Conservation (phyloP, 2,329 filamentous ascomycete genomes). For the Verticillium nonalfalfae region DNA sequence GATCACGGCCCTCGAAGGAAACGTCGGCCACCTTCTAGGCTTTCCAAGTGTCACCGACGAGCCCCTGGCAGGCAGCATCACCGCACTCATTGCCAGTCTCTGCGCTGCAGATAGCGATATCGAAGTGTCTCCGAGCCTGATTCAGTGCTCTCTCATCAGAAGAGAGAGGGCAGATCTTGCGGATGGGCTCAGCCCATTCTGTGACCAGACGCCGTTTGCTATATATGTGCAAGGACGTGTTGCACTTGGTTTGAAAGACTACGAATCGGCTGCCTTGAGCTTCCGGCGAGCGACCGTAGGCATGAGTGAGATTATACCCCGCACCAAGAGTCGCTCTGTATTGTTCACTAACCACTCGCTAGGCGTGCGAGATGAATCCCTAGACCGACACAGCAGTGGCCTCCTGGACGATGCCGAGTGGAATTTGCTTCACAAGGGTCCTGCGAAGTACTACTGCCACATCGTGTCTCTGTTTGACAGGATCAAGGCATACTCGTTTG, state of each 20-base stretch:
- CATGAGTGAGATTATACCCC: conserved; percentile 57
- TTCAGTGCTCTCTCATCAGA: conserved; percentile 57
- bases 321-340: neutral
- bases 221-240: conserved; percentile 83
- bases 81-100: conserved; percentile 59
- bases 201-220: conserved; percentile 53
- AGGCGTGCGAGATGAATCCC: conserved; percentile 40
- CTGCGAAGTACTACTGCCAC: conserved; percentile 82
- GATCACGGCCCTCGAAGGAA: conserved; percentile 53
- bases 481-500: conserved; percentile 69
- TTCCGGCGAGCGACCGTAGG: conserved; percentile 82
- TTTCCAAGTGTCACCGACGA: conserved; percentile 44
- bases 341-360: conserved; percentile 17
- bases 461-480: conserved; percentile 77
- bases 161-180: conserved; percentile 55
- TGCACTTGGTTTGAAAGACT: conserved; percentile 66
- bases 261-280: conserved; percentile 62
- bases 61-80: conserved; percentile 53
- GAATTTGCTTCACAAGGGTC: conserved; percentile 61
- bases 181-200: conserved; percentile 49
- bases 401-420: conserved; percentile 74
- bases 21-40: conserved; percentile 57
- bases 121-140: conserved; percentile 52
- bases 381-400: conserved; percentile 51
- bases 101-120: conserved; percentile 61